phyloP scores from a whole-genome alignment of 805 yeast genomes.

The Wickerhamomyces bisporus region DNA sequence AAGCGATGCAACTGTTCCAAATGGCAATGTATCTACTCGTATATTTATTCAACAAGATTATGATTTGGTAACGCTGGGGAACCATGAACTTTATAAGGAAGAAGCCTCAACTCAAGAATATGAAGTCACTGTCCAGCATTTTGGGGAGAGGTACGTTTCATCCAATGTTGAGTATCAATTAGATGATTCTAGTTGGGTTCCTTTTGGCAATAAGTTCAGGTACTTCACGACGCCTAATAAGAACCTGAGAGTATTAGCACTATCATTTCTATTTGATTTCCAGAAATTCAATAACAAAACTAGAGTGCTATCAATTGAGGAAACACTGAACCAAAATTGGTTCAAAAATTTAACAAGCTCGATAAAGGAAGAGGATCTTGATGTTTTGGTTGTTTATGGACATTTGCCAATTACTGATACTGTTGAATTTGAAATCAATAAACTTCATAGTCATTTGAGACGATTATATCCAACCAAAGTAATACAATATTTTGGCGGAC shows the following conservation, averaged over 20 bases:
- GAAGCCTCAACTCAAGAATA: slow-evolving; percentile 64
- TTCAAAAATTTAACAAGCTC: slow-evolving; percentile 41
- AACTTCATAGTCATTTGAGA: slow-evolving; percentile 44
- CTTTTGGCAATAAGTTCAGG: slow-evolving; percentile 64
- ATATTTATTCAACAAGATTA: slow-evolving; percentile 63
- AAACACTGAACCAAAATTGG: slow-evolving; percentile 58
- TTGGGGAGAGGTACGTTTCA: slow-evolving; percentile 60
- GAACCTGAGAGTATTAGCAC: slow-evolving; percentile 49
- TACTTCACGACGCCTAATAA: slow-evolving; percentile 60
- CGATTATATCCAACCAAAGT: slow-evolving; percentile 50
- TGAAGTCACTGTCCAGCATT: slow-evolving; percentile 50
- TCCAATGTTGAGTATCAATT: slow-evolving; percentile 62
- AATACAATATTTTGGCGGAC: slow-evolving; percentile 92
- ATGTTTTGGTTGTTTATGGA: slow-evolving; percentile 66
- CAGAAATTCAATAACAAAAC: slow-evolving; percentile 52
- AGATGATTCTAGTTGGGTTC: slow-evolving; percentile 40
- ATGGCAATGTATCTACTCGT: slow-evolving; percentile 58
- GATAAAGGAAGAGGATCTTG: slow-evolving; percentile 42
- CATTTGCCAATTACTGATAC: slow-evolving; percentile 63
- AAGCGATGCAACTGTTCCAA: slow-evolving; percentile 70
- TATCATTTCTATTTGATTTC: slow-evolving; percentile 81
- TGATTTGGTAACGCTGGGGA: slow-evolving; percentile 81
- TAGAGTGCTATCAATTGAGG: slow-evolving; percentile 56
- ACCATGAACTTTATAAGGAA: slow-evolving; percentile 79
- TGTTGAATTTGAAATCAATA: slow-evolving; percentile 28